Base-by-base conservation (phyloP, 2,329 filamentous ascomycete genomes). In the Colletotrichum euphorbiae region DNA sequence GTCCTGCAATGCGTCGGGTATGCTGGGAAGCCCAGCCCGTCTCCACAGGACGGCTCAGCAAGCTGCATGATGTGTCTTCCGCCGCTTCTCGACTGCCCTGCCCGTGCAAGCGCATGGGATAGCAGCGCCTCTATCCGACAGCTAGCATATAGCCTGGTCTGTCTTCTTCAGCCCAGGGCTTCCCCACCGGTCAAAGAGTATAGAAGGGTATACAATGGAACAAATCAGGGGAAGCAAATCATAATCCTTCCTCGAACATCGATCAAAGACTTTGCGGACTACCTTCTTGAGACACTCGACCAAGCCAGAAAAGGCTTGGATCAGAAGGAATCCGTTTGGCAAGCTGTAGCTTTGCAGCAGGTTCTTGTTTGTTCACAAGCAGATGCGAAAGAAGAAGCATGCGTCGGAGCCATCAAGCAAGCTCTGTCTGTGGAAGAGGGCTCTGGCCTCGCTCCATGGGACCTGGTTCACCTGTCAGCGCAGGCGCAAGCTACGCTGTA, bases 401-500 rank as follows among this genome's bases (percentile, higher is more conserved):
- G 13, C 56, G 70, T 9, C 55, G 76, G 19, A 71, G 73, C n/a
- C n/a, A 36, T 69, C 15, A 69, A 56, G 19, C 66, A 60, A 3
- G 66, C 28, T 8, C 42, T 60, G 0, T 69, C 61, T 12, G 55
- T 69, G n/a, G 55, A 52, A 73, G 71, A 1, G 70, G 63, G 67
- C 19, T 67, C 68, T 0, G 73, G 72, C 2, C 75, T 40, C 51
- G 71, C 73, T 54, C 76, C 71, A 1, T 92, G 90, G 91, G 80
- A 84, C 9, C 79, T 85, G 17, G 77, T 91, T 48, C 90, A 93
- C 72, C 81, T 91, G 54, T 75, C 83, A 8, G 89, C 89, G 0
- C 87, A 90, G 70, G 76, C 89, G 0, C 87, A 90, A 61, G 87
- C 86, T 4, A 81, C 84, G 0, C 76, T 88, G 6, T 92, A 91